These are phyloP conservation scores for Sporothrix inflata DNA, from an alignment of 2,329 filamentous ascomycete genomes.

Conservation along the genomic window DNA sequence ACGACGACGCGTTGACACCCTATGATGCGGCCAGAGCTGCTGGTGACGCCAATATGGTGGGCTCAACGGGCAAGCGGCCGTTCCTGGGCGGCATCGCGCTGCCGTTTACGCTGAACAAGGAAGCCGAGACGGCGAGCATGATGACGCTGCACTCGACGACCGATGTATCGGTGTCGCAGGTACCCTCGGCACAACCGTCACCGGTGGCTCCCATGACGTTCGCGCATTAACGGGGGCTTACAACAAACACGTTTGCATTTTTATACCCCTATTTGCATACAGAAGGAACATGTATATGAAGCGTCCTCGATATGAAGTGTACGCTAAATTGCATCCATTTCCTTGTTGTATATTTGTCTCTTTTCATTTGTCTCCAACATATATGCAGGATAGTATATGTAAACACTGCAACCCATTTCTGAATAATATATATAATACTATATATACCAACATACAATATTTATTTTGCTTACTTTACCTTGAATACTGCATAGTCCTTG, in stretches of 20 bases:
- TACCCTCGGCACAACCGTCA: neutral
- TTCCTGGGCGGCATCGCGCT: conserved; percentile 71
- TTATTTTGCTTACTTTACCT: too few species aligned
- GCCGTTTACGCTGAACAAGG: conserved; percentile 69
- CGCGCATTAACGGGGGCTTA: neutral
- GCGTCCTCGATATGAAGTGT: neutral
- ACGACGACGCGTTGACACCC: conserved; percentile 50
- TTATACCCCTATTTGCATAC: neutral
- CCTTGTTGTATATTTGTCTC: neutral
- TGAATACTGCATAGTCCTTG: too few species aligned
- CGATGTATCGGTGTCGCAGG: neutral
- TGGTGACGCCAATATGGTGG: conserved; percentile 44
- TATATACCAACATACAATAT: neutral
- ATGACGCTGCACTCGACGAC: conserved; percentile 59
- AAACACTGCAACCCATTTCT: neutral
- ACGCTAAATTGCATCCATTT: neutral
- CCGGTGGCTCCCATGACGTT: neutral
- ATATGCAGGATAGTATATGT: neutral
- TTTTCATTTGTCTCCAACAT: neutral
- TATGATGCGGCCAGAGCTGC: conserved; percentile 43
- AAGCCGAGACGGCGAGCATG: conserved; percentile 71
- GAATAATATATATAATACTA: neutral
- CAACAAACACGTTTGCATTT: neutral
- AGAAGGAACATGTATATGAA: neutral
- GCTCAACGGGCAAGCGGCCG: conserved; percentile 63